Evolutionary conservation across 2,329 filamentous ascomycete species (phyloP).

Genomic region (Colletotrichum tanaceti): DNA sequence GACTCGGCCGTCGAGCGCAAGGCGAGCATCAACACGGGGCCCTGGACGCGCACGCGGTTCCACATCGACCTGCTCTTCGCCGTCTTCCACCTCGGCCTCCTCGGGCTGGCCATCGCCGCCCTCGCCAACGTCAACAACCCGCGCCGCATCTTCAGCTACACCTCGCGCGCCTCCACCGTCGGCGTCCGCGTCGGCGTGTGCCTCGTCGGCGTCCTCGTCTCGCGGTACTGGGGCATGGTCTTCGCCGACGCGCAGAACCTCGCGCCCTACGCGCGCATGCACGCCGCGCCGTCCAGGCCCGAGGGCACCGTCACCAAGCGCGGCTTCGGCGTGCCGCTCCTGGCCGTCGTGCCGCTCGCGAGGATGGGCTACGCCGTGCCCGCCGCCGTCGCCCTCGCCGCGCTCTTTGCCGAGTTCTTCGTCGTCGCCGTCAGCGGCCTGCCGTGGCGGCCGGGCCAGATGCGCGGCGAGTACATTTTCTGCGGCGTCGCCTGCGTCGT

Average conservation of each 20-base stretch:
- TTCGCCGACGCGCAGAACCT: constrained; percentile 45
- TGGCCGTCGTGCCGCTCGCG: background rate
- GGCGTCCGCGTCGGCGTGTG: constrained; percentile 42
- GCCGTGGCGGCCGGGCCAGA: constrained; percentile 44
- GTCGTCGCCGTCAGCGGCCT: constrained; percentile 43
- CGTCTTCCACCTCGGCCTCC: constrained; percentile 41
- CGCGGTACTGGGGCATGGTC: constrained; percentile 41
- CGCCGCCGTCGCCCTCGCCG: constrained; percentile 40
- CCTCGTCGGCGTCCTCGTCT: constrained; percentile 40
- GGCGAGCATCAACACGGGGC: background rate
- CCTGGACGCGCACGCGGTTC: constrained; percentile 27
- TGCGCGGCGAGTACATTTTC: constrained; percentile 43
- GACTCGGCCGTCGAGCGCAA: background rate
- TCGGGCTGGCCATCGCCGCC: constrained; percentile 42
- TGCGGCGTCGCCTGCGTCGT: constrained; percentile 37
- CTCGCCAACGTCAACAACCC: constrained; percentile 41
- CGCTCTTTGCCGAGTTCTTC: constrained; percentile 43
- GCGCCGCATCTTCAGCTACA: constrained; percentile 40
- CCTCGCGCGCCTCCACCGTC: constrained; percentile 25
- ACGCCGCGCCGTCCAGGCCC: constrained; percentile 35
- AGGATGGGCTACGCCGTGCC: constrained; percentile 27
- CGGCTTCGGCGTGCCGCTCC: background rate
- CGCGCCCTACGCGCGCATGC: constrained; percentile 41
- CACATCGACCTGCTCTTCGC: constrained; percentile 40
- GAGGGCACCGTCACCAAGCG: constrained; percentile 18